phyloP scores from a whole-genome alignment of 225 moss, liverwort and hornwort species.

The Rhytidiadelphus loreus region DNA sequence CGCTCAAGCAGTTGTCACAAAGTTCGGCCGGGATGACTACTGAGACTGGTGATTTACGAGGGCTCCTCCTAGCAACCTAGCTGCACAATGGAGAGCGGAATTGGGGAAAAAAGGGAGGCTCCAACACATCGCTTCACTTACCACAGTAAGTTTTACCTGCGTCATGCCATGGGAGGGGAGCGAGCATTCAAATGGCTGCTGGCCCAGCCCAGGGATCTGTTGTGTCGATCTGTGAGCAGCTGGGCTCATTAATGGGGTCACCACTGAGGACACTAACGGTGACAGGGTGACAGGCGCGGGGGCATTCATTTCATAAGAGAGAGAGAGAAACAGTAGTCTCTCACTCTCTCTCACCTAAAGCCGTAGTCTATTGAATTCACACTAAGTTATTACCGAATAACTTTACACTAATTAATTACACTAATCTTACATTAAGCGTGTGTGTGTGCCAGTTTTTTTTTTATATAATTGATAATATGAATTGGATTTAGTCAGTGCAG shows the following conservation, averaged over 20 bases:
- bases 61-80: neutral
- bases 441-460: neutral
- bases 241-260: constrained; percentile 3
- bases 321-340: no score
- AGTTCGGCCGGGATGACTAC: no score
- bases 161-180: neutral
- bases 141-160: neutral
- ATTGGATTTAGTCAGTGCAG: no score
- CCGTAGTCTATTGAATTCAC: neutral
- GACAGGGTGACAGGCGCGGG: neutral
- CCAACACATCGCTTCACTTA: neutral
- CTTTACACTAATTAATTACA: neutral
- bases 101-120: neutral
- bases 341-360: neutral
- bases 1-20: neutral
- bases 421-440: neutral
- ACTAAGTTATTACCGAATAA: neutral
- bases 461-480: no score
- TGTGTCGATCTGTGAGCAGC: constrained; percentile 10
- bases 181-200: constrained; percentile 2
- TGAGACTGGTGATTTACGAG: no score
- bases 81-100: neutral
- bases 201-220: no score
- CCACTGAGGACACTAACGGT: neutral
- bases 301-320: neutral